A percentile compares a stretch with the other conserved stretches of the same genome.
These are phyloP conservation scores for Yarrowia sp. DNA, from an alignment of 805 yeast genomes.

Conservation along the genomic window DNA sequence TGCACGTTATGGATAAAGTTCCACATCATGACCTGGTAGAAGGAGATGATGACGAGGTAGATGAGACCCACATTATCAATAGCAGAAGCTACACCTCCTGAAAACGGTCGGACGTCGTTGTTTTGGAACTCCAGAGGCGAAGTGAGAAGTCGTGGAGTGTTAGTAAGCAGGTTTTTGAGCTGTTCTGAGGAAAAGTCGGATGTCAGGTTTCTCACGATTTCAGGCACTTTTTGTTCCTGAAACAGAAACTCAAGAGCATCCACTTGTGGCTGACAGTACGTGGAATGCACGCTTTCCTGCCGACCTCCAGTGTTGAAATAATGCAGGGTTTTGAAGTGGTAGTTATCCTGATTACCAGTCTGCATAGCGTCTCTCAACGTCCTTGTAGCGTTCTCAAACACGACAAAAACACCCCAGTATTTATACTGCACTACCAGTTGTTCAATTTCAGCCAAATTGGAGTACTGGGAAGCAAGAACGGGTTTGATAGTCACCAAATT, in stretches of 20 bases:
- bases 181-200: not conserved
- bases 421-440: constrained; percentile 51
- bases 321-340: constrained; percentile 36
- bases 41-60: constrained; percentile 66
- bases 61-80: constrained; percentile 57
- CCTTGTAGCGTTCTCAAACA: constrained; percentile 49
- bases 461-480: constrained; percentile 30
- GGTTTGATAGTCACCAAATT: constrained; percentile 38
- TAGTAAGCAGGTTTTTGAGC: constrained; percentile 29
- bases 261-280: constrained; percentile 49
- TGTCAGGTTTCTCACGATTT: constrained; percentile 35
- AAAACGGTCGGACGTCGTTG: constrained; percentile 29
- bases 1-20: constrained; percentile 25
- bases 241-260: constrained; percentile 41
- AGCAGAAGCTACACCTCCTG: constrained; percentile 39
- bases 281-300: constrained; percentile 45
- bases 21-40: constrained; percentile 55
- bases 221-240: constrained; percentile 30
- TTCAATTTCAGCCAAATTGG: constrained; percentile 44
- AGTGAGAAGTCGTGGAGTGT: constrained; percentile 35
- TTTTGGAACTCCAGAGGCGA: constrained; percentile 41
- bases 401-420: constrained; percentile 64
- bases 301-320: constrained; percentile 9
- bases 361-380: constrained; percentile 45
- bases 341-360: constrained; percentile 19